These are phyloP conservation scores for Ascochyta viciae-villosae DNA, from an alignment of 2,329 filamentous ascomycete species.

Conservation along the genomic window DNA sequence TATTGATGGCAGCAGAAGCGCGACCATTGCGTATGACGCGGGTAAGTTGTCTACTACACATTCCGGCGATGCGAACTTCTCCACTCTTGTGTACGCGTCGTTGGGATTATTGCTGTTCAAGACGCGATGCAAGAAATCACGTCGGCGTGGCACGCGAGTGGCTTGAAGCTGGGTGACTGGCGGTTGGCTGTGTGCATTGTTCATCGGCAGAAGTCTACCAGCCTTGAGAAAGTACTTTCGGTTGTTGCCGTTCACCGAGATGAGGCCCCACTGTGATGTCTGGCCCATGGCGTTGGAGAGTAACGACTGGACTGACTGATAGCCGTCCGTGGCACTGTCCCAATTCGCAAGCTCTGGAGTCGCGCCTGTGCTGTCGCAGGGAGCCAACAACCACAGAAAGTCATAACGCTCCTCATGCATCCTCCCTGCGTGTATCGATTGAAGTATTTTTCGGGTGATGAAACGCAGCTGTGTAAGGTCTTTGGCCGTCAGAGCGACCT, in stretches of 20 bases:
- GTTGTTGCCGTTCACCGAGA: constrained; percentile 29
- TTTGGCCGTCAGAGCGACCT: constrained; percentile 16
- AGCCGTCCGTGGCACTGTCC: constrained; percentile 20
- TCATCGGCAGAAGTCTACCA: background rate
- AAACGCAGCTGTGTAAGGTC: constrained; percentile 28
- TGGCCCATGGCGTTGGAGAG: constrained; percentile 10
- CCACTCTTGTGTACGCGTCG: constrained; percentile 52
- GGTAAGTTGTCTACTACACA: constrained; percentile 60
- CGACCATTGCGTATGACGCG: constrained; percentile 55
- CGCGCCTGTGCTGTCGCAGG: constrained; percentile 22
- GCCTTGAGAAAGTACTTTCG: constrained; percentile 30
- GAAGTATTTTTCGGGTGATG: constrained; percentile 38
- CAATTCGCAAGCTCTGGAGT: constrained; percentile 25
- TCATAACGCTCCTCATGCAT: constrained; percentile 35
- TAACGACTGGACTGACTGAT: constrained; percentile 21
- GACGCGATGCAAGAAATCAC: constrained; percentile 64
- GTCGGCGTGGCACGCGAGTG: constrained; percentile 59
- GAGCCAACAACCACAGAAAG: constrained; percentile 41
- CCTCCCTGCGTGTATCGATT: constrained; percentile 25
- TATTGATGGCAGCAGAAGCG: constrained; percentile 74
- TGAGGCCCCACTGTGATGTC: constrained; percentile 32
- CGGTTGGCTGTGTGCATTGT: background rate
- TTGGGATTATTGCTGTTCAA: constrained; percentile 18
- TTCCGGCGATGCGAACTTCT: constrained; percentile 56
- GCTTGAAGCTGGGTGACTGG: constrained; percentile 22